Conservation (phyloP, 495 filamentous ascomycete genomes). For the Saxophila tyrrhenica region DNA sequence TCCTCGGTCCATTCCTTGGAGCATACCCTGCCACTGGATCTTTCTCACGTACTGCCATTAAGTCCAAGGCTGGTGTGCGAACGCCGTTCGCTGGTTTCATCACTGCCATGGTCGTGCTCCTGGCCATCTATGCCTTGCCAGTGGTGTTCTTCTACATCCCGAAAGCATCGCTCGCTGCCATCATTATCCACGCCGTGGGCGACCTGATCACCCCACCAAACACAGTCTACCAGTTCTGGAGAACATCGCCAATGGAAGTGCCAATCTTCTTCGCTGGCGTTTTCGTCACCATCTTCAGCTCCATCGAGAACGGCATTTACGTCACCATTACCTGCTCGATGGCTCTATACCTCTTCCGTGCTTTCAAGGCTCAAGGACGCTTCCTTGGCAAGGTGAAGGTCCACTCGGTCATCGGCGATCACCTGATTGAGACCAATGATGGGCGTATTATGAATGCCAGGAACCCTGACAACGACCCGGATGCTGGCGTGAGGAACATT, state of each 20-base stretch:
- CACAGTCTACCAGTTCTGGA: conserved; percentile 93
- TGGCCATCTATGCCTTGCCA: conserved; percentile 90
- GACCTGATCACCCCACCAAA: conserved; percentile 92
- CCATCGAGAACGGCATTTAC: conserved; percentile 90
- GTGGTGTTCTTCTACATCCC: conserved; percentile 95
- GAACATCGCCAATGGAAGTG: conserved; percentile 78
- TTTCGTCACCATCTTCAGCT: conserved; percentile 74
- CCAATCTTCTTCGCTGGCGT: conserved; percentile 93
- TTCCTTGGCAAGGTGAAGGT: conserved; percentile 85
- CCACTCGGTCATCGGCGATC: conserved; percentile 79
- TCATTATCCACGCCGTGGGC: conserved; percentile 96
- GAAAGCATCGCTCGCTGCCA: conserved; percentile 68
- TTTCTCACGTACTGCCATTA: conserved; percentile 95
- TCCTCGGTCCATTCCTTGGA: conserved; percentile 88
- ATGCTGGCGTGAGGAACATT: conserved; percentile 48
- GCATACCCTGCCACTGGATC: conserved; percentile 92
- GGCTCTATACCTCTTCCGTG: conserved; percentile 73
- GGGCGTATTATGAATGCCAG: conserved; percentile 6
- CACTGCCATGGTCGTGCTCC: conserved; percentile 74
- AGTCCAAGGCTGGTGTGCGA: conserved; percentile 91
- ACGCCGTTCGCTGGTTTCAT: conserved; percentile 89
- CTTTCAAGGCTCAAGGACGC: conserved; percentile 71
- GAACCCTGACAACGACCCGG: not conserved
- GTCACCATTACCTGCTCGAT: conserved; percentile 63
- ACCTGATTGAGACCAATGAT: conserved; percentile 53